A percentile compares a stretch with the other conserved stretches of the same genome.
Evolutionary conservation across 2,329 filamentous ascomycete genomes (phyloP).

Genomic region (Xylariaceae sp.): DNA sequence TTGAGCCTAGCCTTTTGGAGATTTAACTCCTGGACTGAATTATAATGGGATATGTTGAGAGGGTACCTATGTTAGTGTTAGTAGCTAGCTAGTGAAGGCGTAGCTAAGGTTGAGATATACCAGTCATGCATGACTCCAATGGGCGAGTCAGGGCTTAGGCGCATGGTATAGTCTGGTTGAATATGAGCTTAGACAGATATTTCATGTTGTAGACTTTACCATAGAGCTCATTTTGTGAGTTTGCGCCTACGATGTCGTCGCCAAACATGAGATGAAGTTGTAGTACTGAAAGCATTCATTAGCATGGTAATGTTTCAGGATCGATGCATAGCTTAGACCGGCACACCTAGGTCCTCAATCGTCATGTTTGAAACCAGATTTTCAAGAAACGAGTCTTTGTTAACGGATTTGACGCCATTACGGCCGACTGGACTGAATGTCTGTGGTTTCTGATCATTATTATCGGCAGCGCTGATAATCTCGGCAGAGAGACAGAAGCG

Average conservation of each 20-base stretch:
- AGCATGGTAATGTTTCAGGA: not conserved
- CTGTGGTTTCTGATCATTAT: not conserved
- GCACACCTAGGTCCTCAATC: slow-evolving; percentile 41
- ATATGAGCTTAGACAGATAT: slow-evolving; percentile 14
- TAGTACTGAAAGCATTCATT: slow-evolving; percentile 37
- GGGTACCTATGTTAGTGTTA: slow-evolving; percentile 42
- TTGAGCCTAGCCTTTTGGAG: slow-evolving; percentile 46
- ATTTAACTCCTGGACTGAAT: slow-evolving; percentile 48
- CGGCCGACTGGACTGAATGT: not conserved
- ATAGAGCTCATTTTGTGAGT: slow-evolving; percentile 48
- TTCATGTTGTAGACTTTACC: slow-evolving; percentile 25
- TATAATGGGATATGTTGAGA: slow-evolving; percentile 51
- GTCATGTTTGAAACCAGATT: slow-evolving; percentile 43
- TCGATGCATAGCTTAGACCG: not conserved
- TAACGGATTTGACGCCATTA: not conserved
- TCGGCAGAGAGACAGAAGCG: not conserved
- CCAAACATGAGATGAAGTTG: slow-evolving; percentile 54
- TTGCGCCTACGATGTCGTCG: slow-evolving; percentile 49
- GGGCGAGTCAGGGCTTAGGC: slow-evolving; percentile 46
- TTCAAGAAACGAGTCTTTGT: slow-evolving; percentile 38
- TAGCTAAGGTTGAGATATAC: slow-evolving; percentile 23
- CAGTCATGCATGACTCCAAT: slow-evolving; percentile 53
- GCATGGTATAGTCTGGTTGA: slow-evolving; percentile 43
- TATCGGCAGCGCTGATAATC: not conserved
- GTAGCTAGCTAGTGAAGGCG: not conserved